Conservation (phyloP, 2,329 filamentous ascomycete genomes). For the Claviceps capensis region DNA sequence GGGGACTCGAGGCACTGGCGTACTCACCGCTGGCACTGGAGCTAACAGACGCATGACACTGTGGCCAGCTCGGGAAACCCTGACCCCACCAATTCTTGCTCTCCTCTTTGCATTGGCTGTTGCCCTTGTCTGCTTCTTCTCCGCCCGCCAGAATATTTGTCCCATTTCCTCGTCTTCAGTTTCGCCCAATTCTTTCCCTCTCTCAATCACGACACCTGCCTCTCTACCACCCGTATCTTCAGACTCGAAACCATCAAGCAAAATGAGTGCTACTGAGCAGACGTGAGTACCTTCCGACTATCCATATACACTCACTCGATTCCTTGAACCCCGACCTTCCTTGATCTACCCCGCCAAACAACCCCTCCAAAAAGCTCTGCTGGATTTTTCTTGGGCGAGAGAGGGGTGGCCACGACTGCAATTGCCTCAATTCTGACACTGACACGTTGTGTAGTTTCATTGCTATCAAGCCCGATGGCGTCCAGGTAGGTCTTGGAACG, state of each 20-base stretch:
- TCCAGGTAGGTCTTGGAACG: conserved; percentile 56
- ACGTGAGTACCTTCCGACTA: conserved; percentile 47
- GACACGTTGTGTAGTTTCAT: conserved; percentile 61
- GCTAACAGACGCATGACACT: background rate
- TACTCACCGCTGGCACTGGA: background rate
- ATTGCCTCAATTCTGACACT: conserved; percentile 11
- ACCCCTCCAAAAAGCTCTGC: conserved; percentile 9
- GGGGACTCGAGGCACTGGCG: background rate
- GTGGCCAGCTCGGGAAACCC: conserved; percentile 23
- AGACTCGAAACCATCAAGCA: conserved; percentile 23
- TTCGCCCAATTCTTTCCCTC: conserved; percentile 14
- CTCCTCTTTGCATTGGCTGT: conserved; percentile 24
- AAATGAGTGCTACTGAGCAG: conserved; percentile 65
- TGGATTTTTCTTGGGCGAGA: background rate
- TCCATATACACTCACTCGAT: too few species aligned
- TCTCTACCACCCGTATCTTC: conserved; percentile 16
- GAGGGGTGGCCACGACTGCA: background rate
- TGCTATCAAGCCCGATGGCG: conserved; percentile 99
- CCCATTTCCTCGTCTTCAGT: conserved; percentile 16
- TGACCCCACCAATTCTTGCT: conserved; percentile 30
- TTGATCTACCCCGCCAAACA: conserved; percentile 20
- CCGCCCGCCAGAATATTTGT: conserved; percentile 6
- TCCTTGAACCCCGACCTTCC: too few species aligned
- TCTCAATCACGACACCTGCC: conserved; percentile 10
- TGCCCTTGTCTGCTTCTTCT: conserved; percentile 14